Base-by-base conservation (phyloP, 768 basidiomycete species). In the Imleria badia region DNA sequence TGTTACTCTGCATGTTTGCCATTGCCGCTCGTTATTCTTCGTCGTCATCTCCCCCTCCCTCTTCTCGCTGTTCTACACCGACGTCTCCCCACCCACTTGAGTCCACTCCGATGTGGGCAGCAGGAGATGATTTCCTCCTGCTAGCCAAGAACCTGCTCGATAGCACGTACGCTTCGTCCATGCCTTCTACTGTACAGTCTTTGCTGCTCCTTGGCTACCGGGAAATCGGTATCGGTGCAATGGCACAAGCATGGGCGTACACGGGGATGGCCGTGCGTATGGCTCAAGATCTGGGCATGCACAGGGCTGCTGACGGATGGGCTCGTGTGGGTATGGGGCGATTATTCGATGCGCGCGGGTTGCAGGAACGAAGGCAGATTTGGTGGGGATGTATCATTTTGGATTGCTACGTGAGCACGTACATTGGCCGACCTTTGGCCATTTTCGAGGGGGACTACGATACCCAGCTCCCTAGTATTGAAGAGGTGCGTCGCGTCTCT, bases 191-290 rank as follows among this genome's bases (percentile, higher is more conserved):
- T 0, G 86, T 86, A 44, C 91, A 93, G 65, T 84, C 91, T 6
- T 72, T 94, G 19, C 76, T 95, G 11, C 78, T 95, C 11, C 79
- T 94, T 73, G 87, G 87, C 8, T 94, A 89, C 65, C 79, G 92
- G 9, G 91, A 95, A 70, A 81, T 92, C 39, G 93, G 93, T 3
- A 89, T 93, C 54, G 93, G 90, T 42, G 84, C 89, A 17, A 95
- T 94, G 91, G 86, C 87, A 9, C 83, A 87, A 69, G 86, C 89
- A 31, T 95, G 92, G 93, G 80, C 85, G 11, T 91, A 87, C 65
- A 81, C 85, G 19, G 91, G 92, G 12, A 89, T 91, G 87, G 91
- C 88, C 1, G 85, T 94, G 35, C 81, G 93, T n/a, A 93, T 94
- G 91, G 91, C 91, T 15, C 91, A 91, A 71, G 91, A 93, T 69